Evolutionary conservation across 495 filamentous ascomycete genomes (phyloP).

Genomic region (Neurospora sp.): DNA sequence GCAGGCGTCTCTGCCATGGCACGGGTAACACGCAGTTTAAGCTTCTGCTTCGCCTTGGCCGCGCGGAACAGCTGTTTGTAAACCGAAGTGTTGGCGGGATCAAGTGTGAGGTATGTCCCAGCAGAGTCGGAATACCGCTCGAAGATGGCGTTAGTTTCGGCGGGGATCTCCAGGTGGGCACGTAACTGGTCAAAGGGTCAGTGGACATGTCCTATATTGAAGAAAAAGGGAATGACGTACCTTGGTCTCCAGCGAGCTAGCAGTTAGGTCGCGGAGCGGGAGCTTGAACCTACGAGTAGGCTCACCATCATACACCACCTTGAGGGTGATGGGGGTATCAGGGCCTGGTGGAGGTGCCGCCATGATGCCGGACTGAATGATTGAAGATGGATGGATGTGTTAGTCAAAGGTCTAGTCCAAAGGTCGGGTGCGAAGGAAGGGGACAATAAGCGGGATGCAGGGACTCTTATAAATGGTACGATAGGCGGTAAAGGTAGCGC

Average conservation of each 20-base stretch:
- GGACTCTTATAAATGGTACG: neutral
- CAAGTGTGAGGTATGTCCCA: constrained; percentile 65
- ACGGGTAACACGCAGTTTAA: constrained; percentile 68
- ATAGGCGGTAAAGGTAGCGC: neutral
- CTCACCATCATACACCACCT: constrained; percentile 61
- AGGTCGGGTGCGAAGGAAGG: neutral
- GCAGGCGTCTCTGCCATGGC: neutral
- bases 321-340: constrained; percentile 76
- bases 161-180: constrained; percentile 57
- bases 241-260: constrained; percentile 69
- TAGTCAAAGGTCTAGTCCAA: neutral
- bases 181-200: constrained; percentile 54
- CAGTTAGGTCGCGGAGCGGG: constrained; percentile 72
- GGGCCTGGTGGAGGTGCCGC: constrained; percentile 11
- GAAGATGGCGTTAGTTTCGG: constrained; percentile 57
- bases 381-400: constrained; percentile 4
- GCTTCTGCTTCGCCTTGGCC: constrained; percentile 96
- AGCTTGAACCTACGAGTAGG: constrained; percentile 77
- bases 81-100: constrained; percentile 64
- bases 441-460: neutral
- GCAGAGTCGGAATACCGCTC: constrained; percentile 97
- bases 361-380: neutral
- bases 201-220: neutral
- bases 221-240: constrained; percentile 43
- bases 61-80: constrained; percentile 97